Evolutionary conservation across 208 protist genomes (phyloP), one percentile per base, ranked within the genome.

Genomic region (Leishmania lainsoni): DNA sequence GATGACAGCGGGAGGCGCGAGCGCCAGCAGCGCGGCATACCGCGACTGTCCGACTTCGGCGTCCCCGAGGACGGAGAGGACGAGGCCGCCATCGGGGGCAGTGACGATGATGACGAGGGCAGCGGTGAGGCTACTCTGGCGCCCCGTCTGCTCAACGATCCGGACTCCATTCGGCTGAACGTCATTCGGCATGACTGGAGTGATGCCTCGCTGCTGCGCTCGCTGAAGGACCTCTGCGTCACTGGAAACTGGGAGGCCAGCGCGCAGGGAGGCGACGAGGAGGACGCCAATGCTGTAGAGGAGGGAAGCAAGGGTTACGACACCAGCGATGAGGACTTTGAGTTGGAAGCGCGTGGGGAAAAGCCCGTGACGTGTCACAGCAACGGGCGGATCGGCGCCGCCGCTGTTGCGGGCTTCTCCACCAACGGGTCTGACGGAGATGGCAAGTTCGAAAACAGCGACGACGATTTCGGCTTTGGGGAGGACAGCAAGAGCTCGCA

Each of bases 141-240:
- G 22, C 94, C 94, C 6, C 93, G 94, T 22, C 80, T 84, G 26
- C 83, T 80, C 48, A 87, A 94, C 83, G 95, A 91, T 69, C 74
- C 76, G n/a, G 93, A 96, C 79, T 71, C 87, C 35, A 85, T 98
- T 63, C 90, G 89, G 32, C 73, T 92, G 26, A 87, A 82, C 81
- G 56, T 71, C 45, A 65, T 92, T 5, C 78, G 39, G 17, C 75
- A 94, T 81, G 88, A 91, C 73, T 98, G 94, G 94, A 85, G 88
- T 76, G 80, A 91, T 79, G 42, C 74, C 65, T n/a, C 65, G 42
- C 68, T 91, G 42, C 83, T 95, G 63, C 90, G 92, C 68, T 76
- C 68, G 12, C 86, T 99, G 59, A 97, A 98, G 78, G 92, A 99
- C 86, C 88, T 98, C 4, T 99, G 98, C 83, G 98, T 99, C 14